Evolutionary conservation across 305 asterid species (phyloP).

Genomic region (Salvia sclarea): DNA sequence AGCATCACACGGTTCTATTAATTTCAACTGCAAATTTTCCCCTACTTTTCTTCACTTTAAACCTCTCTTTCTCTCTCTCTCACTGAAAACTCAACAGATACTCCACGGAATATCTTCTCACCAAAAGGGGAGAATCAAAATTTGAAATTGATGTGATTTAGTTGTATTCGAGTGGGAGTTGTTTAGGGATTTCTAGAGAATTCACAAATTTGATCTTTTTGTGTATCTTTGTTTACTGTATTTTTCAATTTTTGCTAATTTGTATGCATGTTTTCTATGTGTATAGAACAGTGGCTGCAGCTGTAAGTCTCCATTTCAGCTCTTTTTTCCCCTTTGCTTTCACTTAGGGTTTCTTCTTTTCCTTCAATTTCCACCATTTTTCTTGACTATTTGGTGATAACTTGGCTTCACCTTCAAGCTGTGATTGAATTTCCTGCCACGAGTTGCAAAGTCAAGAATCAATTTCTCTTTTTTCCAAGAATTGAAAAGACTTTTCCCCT

Average conservation of each 20-base stretch:
- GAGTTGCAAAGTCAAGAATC: slow-evolving; percentile 26
- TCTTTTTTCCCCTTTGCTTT: slow-evolving; percentile 43
- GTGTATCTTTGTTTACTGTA: slow-evolving; percentile 3
- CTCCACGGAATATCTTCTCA: slow-evolving; percentile 36
- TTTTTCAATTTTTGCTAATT: no score
- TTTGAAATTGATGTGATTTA: slow-evolving; percentile 8
- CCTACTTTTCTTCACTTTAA: slow-evolving; percentile 35
- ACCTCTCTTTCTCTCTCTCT: slow-evolving; percentile 22
- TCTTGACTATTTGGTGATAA: slow-evolving; percentile 5
- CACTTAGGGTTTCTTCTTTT: slow-evolving; percentile 42
- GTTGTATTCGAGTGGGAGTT: not conserved
- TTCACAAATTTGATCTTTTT: slow-evolving; percentile 15
- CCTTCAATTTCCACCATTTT: not conserved
- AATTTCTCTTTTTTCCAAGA: slow-evolving; percentile 6
- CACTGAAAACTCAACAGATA: slow-evolving; percentile 26
- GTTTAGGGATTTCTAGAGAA: slow-evolving; percentile 21
- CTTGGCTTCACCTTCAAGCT: slow-evolving; percentile 38
- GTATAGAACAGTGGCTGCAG: slow-evolving; percentile 46
- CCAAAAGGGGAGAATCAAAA: slow-evolving; percentile 27
- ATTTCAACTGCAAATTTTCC: slow-evolving; percentile 21
- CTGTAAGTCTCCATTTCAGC: slow-evolving; percentile 43
- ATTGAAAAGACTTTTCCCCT: slow-evolving; percentile 20
- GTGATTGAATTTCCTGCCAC: slow-evolving; percentile 26
- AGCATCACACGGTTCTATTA: slow-evolving; percentile 22
- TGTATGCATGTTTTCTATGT: slow-evolving; percentile 39